phyloP scores from a whole-genome alignment of 495 filamentous ascomycete genomes.

The Penicillium simplicissimum region DNA sequence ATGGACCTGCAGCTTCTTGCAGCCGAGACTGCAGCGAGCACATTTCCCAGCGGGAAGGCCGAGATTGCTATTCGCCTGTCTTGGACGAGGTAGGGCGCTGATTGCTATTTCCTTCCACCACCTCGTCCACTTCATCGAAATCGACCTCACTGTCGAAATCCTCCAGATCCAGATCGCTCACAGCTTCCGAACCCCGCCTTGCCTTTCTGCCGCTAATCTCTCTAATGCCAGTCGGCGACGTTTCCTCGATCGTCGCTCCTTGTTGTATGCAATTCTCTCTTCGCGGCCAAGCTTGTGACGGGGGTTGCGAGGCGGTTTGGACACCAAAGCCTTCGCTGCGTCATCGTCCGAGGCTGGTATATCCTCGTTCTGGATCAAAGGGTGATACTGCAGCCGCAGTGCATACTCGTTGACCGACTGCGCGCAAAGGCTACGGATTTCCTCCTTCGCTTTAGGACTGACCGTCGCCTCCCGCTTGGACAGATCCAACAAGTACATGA shows the following conservation, averaged over 20 bases:
- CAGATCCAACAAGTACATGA: constrained; percentile 44
- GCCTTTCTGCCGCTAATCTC: background rate
- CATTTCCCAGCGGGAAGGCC: background rate
- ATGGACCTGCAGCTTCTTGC: constrained; percentile 4
- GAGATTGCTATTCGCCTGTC: background rate
- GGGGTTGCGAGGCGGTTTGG: background rate
- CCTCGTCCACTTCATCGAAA: background rate
- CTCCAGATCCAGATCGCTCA: background rate
- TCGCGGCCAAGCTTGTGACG: background rate
- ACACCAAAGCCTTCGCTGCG: background rate
- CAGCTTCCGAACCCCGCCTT: background rate
- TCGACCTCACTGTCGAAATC: background rate
- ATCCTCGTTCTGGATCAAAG: constrained; percentile 20
- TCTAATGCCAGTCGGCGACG: background rate
- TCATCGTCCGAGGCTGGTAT: background rate
- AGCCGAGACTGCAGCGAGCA: constrained; percentile 1
- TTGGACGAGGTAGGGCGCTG: background rate
- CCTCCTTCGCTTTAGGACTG: constrained; percentile 23
- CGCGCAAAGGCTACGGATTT: constrained; percentile 35
- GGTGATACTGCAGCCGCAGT: constrained; percentile 33
- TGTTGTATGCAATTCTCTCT: constrained; percentile 7
- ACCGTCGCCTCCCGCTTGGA: constrained; percentile 27
- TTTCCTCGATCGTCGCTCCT: constrained; percentile 8
- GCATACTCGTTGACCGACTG: constrained; percentile 34
- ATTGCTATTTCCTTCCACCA: background rate